Conservation (phyloP, 106 monocot species). For the Ottelia alismoides region DNA sequence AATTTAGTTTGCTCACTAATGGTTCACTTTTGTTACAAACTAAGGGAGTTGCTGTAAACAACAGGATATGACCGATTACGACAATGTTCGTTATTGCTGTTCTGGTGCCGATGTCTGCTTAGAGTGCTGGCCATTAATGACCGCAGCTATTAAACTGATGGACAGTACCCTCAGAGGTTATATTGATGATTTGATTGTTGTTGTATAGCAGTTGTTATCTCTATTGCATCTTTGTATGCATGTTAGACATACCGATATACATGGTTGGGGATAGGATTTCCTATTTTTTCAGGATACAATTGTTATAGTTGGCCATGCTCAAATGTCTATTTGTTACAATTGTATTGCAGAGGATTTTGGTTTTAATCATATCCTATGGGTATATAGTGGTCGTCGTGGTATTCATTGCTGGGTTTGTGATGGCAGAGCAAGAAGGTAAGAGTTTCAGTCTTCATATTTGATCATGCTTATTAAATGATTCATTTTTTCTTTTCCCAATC, state of each 20-base stretch:
- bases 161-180: constrained; percentile 84
- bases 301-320: too few relatives aligned
- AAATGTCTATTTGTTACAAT: too few relatives aligned
- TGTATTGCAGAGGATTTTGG: constrained; percentile 99
- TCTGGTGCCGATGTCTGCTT: constrained; percentile 90
- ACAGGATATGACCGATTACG: constrained; percentile 95
- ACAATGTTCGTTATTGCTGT: constrained; percentile 93
- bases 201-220: too few relatives aligned
- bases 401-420: constrained; percentile 99
- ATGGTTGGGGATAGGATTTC: too few relatives aligned
- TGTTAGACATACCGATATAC: too few relatives aligned
- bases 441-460: not conserved
- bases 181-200: too few relatives aligned
- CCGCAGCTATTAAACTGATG: constrained; percentile 86
- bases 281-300: too few relatives aligned
- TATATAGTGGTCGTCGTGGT: constrained; percentile 95
- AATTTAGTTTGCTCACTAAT: not conserved
- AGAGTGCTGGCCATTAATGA: constrained; percentile 97
- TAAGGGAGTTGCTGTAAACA: too few relatives aligned
- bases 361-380: constrained; percentile 95
- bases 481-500: not conserved
- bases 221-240: too few relatives aligned
- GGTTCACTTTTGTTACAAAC: too few relatives aligned
- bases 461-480: not conserved
- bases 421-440: constrained; percentile 84